A percentile compares a stretch with the other conserved stretches of the same genome.
Conservation (phyloP, 2,329 filamentous ascomycete species). For the Pseudocercospora vitis region DNA sequence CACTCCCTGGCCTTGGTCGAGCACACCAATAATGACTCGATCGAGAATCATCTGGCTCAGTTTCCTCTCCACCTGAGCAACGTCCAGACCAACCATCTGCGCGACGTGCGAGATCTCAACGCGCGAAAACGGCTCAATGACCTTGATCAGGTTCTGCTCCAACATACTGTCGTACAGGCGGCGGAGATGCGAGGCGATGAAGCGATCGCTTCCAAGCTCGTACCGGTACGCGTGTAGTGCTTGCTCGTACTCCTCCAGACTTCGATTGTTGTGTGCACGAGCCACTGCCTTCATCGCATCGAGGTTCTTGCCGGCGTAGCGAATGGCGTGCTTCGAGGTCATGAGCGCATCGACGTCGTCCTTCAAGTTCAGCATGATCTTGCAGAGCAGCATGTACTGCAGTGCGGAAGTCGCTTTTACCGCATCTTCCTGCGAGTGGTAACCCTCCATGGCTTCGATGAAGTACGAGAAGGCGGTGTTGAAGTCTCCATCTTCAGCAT, state of each 20-base stretch:
- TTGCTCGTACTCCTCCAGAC: slow-evolving; percentile 93
- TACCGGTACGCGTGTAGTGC: slow-evolving; percentile 87
- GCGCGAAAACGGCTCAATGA: slow-evolving; percentile 96
- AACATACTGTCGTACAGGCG: slow-evolving; percentile 97
- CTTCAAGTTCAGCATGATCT: slow-evolving; percentile 97
- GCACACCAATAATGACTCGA: slow-evolving; percentile 95
- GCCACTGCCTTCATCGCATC: slow-evolving; percentile 99
- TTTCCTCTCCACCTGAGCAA: slow-evolving; percentile 95
- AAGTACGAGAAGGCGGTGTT: slow-evolving; percentile 99
- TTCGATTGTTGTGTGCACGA: slow-evolving; percentile 90
- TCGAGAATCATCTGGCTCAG: slow-evolving; percentile 99
- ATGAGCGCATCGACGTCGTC: slow-evolving; percentile 96
- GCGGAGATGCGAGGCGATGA: slow-evolving; percentile 95
- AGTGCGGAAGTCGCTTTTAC: slow-evolving; percentile 91
- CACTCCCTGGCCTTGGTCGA: slow-evolving; percentile 97
- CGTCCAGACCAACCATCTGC: slow-evolving; percentile 95
- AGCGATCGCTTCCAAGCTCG: slow-evolving; percentile 89
- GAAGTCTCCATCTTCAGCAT: slow-evolving; percentile 98
- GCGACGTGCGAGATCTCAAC: slow-evolving; percentile 97
- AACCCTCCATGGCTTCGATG: slow-evolving; percentile 96
- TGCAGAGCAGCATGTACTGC: slow-evolving; percentile 99
- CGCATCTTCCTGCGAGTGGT: slow-evolving; percentile 86
- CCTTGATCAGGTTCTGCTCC: slow-evolving; percentile 99
- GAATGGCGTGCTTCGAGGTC: slow-evolving; percentile 92
- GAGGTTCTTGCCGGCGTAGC: slow-evolving; percentile 91